Evolutionary conservation across 2,329 filamentous ascomycete species (phyloP), one percentile per base, ranked within the genome.

Genomic region (Capronia americana): DNA sequence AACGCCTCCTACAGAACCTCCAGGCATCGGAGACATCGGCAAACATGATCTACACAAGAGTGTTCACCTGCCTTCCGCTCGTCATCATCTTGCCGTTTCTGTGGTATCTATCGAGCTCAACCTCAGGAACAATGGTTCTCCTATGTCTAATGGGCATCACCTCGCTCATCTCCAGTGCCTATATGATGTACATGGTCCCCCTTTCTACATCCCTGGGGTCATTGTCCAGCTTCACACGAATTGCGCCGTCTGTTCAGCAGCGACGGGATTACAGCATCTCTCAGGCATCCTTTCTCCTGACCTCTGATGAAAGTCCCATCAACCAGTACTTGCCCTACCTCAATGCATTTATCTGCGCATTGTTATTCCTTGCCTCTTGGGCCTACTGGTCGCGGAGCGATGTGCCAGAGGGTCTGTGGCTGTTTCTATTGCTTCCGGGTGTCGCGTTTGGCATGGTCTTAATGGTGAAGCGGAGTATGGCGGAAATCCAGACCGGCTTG

Each of bases 381-480:
- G 57, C 41, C 14, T 64, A 70, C 20, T 51, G 64, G 23, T 62
- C 65, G 8, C 48, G 63, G 32, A 60, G 51, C 17, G 67, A 61
- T 58, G 63, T 67, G 28, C 63, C 67, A 1, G 68, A 70, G 32
- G 70, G 63, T 14, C 57, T 73, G 30, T 74, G 71, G 71, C 50
- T 72, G 63, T 69, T 71, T 60, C 55, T 72, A 23, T 44, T 73
- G 50, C 28, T 74, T 57, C 72, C 72, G 2, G 69, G 57, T 11
- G 38, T 70, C 14, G 64, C 71, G 24, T 67, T 68, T 28, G 66
- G 24, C 8, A 69, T 72, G 60, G 66, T 71, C 17, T 63, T 66
- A 38, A 48, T 73, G n/a, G 67, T 66, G 23, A 69, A 65, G 62
- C 50, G 61, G 57, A 70, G 61, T 51, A 74, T 74, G 46, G 56